These are phyloP conservation scores for Phytophthora quininea DNA, from an alignment of 352 stramenopile species.

Conservation along the genomic window DNA sequence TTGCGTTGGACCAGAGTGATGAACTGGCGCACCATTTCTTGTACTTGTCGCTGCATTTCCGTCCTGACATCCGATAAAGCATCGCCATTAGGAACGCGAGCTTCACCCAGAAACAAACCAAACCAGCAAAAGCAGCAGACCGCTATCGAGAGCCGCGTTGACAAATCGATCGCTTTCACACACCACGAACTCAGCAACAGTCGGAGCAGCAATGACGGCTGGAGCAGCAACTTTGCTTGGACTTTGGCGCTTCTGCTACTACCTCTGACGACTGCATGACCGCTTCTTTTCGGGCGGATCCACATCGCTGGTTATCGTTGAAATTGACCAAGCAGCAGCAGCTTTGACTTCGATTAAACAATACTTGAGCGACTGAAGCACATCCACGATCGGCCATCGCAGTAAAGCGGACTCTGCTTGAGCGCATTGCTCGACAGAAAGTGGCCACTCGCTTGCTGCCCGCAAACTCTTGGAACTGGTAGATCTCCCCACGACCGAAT, in stretches of 20 bases:
- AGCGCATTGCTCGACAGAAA: slow-evolving; percentile 27
- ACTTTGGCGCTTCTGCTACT: slow-evolving; percentile 14
- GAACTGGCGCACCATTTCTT: slow-evolving; percentile 37
- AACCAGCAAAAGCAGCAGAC: slow-evolving; percentile 47
- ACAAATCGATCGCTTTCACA: slow-evolving; percentile 48
- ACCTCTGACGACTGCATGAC: slow-evolving; percentile 12
- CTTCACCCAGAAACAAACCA: slow-evolving; percentile 40
- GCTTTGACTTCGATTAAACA: slow-evolving; percentile 58
- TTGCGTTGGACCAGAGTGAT: slow-evolving; percentile 35
- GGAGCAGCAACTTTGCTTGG: slow-evolving; percentile 18
- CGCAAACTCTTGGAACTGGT: neutral
- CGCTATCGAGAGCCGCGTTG: slow-evolving; percentile 43
- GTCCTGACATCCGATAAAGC: slow-evolving; percentile 6
- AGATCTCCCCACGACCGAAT: neutral
- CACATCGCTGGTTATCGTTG: slow-evolving; percentile 35
- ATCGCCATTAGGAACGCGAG: slow-evolving; percentile 22
- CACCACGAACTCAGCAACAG: slow-evolving; percentile 21
- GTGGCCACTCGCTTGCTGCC: slow-evolving; percentile 23
- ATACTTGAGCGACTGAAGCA: slow-evolving; percentile 42
- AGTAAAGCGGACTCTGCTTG: slow-evolving; percentile 34
- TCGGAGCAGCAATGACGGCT: neutral
- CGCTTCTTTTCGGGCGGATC: slow-evolving; percentile 12
- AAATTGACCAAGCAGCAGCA: slow-evolving; percentile 31
- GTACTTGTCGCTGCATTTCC: slow-evolving; percentile 24
- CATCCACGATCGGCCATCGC: slow-evolving; percentile 39